Percentiles rank a stretch among this genome's conserved stretches.
These are phyloP conservation scores for Aspergillus transmontanensis DNA, from an alignment of 2,329 filamentous ascomycete species.

Conservation along the genomic window DNA sequence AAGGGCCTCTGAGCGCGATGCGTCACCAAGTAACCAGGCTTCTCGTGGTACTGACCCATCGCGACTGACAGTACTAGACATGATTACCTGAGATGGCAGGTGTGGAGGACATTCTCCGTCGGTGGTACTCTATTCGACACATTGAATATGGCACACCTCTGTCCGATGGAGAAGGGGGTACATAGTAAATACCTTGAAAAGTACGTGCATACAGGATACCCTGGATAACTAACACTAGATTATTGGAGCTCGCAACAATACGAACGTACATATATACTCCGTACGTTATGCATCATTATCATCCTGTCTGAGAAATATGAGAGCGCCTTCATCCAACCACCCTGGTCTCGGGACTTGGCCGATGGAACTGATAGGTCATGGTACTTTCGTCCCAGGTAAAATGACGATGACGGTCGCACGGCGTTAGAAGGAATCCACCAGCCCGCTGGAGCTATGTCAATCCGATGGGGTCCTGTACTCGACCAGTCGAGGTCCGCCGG, in stretches of 20 bases:
- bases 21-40: background rate
- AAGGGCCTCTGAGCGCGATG: background rate
- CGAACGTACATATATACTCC: background rate
- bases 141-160: background rate
- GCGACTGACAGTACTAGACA: background rate
- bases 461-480: conserved; percentile 17
- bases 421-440: conserved; percentile 12
- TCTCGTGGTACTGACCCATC: background rate
- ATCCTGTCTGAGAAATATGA: background rate
- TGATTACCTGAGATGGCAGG: background rate
- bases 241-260: background rate
- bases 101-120: background rate
- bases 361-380: conserved; percentile 22
- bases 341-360: conserved; percentile 6
- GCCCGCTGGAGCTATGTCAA: conserved; percentile 15
- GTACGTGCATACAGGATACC: background rate
- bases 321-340: background rate
- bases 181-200: background rate
- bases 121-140: background rate
- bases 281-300: conserved; percentile 1
- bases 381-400: conserved; percentile 14
- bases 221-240: conserved; percentile 1
- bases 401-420: conserved; percentile 15
- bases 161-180: background rate
- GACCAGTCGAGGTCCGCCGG: conserved; percentile 26